Conservation (phyloP, 163 green algal species). For the Volvox carteri region DNA sequence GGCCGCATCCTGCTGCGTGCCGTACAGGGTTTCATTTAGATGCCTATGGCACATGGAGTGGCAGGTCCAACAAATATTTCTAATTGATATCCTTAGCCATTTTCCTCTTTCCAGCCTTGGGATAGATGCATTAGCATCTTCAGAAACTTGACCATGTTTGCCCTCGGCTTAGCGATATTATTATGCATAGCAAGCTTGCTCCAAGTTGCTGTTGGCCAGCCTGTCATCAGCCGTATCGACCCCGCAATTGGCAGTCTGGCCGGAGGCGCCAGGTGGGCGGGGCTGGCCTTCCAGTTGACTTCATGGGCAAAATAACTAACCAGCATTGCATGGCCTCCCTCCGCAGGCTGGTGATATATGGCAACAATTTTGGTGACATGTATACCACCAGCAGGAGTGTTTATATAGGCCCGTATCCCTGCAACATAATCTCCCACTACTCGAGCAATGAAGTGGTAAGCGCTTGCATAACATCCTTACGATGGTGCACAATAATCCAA, state of each 20-base stretch:
- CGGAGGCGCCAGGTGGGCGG: slow-evolving; percentile 1
- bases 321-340: not conserved
- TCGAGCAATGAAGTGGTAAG: slow-evolving; percentile 53
- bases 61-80: too few species aligned
- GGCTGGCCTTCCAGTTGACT: slow-evolving; percentile 1
- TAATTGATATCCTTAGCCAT: too few species aligned
- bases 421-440: slow-evolving; percentile 53
- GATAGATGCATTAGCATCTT: not conserved
- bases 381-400: slow-evolving; percentile 23
- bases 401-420: slow-evolving; percentile 35
- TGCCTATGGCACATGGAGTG: too few species aligned
- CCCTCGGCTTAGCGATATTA: not conserved
- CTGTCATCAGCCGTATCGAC: slow-evolving; percentile 3
- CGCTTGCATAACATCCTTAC: too few species aligned
- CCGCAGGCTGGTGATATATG: slow-evolving; percentile 48
- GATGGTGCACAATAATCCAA: too few species aligned
- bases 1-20: too few species aligned
- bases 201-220: not conserved
- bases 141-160: slow-evolving; percentile 12
- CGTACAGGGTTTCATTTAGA: too few species aligned
- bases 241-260: not conserved
- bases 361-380: slow-evolving; percentile 52
- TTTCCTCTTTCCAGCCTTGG: too few species aligned
- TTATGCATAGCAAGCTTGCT: not conserved
- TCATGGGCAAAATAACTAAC: not conserved